These are phyloP conservation scores for Talaromyces sp. DNA, from an alignment of 2,329 filamentous ascomycete species.

Conservation along the genomic window DNA sequence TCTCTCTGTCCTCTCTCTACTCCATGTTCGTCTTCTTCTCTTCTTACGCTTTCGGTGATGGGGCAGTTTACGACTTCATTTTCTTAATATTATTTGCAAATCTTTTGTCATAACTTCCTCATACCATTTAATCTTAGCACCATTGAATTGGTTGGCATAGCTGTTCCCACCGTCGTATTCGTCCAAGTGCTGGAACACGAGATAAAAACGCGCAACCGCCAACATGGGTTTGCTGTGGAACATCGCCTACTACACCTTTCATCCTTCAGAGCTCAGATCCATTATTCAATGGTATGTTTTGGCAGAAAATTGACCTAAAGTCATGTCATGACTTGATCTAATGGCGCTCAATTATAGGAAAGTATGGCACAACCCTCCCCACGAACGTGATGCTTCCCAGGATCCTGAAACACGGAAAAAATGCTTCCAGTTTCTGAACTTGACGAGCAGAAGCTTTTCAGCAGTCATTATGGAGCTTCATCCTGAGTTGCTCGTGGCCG, in stretches of 20 bases:
- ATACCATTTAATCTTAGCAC: not conserved
- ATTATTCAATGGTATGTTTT: slow-evolving; percentile 79
- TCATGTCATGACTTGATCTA: slow-evolving; percentile 7
- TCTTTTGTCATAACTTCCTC: not conserved
- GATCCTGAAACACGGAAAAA: slow-evolving; percentile 71
- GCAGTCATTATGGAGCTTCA: slow-evolving; percentile 95
- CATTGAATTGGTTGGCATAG: not conserved
- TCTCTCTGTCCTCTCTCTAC: slow-evolving; percentile 20
- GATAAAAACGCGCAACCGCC: slow-evolving; percentile 19
- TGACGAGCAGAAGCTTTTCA: slow-evolving; percentile 90
- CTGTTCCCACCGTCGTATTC: not conserved
- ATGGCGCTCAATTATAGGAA: slow-evolving; percentile 62
- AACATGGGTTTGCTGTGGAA: slow-evolving; percentile 48
- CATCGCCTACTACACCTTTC: slow-evolving; percentile 69
- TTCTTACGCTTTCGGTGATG: slow-evolving; percentile 5
- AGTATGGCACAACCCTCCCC: slow-evolving; percentile 92
- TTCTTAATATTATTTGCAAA: not conserved
- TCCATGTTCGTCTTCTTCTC: slow-evolving; percentile 22
- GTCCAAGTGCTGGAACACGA: slow-evolving; percentile 14
- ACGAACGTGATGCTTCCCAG: slow-evolving; percentile 72
- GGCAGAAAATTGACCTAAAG: not conserved
- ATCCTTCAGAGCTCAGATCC: slow-evolving; percentile 73
- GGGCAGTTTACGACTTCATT: not conserved
- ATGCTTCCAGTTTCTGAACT: slow-evolving; percentile 82
- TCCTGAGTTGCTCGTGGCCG: slow-evolving; percentile 84